A percentile compares a stretch with the other conserved stretches of the same genome.
Evolutionary conservation across 805 yeast species (phyloP).

Genomic region (Scheffersomyces coipomensis): DNA sequence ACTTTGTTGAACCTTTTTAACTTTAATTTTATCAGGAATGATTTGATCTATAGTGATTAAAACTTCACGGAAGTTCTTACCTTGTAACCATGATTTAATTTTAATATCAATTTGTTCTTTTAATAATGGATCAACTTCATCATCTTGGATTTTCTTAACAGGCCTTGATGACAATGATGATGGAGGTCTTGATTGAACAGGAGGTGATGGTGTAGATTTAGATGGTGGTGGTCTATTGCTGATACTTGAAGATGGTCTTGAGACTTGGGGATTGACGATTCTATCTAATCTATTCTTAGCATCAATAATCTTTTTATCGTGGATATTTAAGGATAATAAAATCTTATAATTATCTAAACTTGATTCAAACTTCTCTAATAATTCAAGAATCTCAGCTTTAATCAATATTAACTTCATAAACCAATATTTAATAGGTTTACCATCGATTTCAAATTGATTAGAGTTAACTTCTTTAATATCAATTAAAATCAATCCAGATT

Average conservation of each 20-base stretch:
- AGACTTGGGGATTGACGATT: conserved; percentile 52
- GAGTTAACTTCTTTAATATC: conserved; percentile 22
- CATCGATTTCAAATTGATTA: conserved; percentile 32
- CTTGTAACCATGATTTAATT: conserved; percentile 23
- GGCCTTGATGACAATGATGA: conserved; percentile 1
- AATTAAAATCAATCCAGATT: conserved; percentile 44
- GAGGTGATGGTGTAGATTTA: conserved; percentile 1
- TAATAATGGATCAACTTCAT: conserved; percentile 44
- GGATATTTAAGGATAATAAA: conserved; percentile 63
- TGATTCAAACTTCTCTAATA: conserved; percentile 64
- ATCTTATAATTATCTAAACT: conserved; percentile 62
- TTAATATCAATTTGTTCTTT: conserved; percentile 31
- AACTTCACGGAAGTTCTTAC: conserved; percentile 79
- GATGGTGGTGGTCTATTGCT: too few relatives aligned
- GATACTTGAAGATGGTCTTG: conserved; percentile 7
- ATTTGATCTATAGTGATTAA: conserved; percentile 67
- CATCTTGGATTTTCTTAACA: conserved; percentile 26
- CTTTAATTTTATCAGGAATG: conserved; percentile 48
- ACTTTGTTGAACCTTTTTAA: conserved; percentile 7
- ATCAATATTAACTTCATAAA: conserved; percentile 70
- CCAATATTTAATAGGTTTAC: conserved; percentile 61
- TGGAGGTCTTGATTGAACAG: background rate
- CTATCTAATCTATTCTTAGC: conserved; percentile 78
- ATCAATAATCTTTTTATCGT: conserved; percentile 64
- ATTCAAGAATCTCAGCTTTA: conserved; percentile 83